phyloP scores from a whole-genome alignment of 495 filamentous ascomycete genomes.

The Neurospora sp. region DNA sequence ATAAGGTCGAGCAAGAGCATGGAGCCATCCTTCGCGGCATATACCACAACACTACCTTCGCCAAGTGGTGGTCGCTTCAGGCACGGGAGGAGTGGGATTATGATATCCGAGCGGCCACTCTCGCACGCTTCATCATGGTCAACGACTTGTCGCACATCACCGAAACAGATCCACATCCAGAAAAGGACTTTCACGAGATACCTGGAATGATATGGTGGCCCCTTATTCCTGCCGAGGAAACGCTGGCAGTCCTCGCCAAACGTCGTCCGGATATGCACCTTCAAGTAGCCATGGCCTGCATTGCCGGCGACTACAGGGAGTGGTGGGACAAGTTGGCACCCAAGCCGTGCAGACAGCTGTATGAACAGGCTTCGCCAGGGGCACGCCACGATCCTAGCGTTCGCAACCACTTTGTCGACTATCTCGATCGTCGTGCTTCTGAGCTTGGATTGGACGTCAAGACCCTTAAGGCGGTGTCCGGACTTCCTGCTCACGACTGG shows the following conservation, averaged over 20 bases:
- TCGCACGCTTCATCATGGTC: background rate
- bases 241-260: background rate
- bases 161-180: background rate
- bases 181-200: background rate
- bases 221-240: background rate
- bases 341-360: background rate
- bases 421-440: background rate
- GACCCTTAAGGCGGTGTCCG: rapidly evolving
- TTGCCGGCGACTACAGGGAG: background rate
- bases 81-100: background rate
- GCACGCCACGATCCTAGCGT: background rate
- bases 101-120: background rate
- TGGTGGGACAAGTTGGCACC: background rate
- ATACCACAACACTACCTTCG: constrained; percentile 9
- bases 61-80: background rate
- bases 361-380: background rate
- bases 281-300: background rate
- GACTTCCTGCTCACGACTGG: background rate
- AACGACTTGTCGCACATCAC: background rate
- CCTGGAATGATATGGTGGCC: background rate
- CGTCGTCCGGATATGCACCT: background rate
- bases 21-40: constrained; percentile 7
- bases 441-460: background rate
- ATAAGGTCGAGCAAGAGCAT: background rate
- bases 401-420: background rate